Base-by-base conservation (phyloP, 352 stramenopile species). In the Phytopythium sindhum region DNA sequence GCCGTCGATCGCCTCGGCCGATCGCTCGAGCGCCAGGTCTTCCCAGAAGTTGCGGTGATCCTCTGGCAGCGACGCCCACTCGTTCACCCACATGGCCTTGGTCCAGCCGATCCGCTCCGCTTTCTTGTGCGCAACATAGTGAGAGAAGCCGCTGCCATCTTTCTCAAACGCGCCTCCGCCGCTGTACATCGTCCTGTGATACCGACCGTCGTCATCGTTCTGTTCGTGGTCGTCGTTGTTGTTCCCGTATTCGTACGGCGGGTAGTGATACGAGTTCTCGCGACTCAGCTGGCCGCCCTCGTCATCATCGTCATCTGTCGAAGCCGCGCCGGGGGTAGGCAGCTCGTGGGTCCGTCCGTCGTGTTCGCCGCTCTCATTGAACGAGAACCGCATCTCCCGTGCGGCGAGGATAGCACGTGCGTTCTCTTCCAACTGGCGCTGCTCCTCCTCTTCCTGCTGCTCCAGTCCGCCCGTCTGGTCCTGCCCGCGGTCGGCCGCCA, bases 11-110 rank as follows among this genome's bases (percentile, higher is more conserved):
- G 41, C 44, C 59, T 60, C 60, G 14, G 61, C 41, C 12, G 44
- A 53, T 12, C 70, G 54, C 45, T 66, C 51, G 37, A 44, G 47
- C 0, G 71, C 72, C 23, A 74, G 65, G 28, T 76, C 65, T 58
- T 79, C 68, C 72, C 72, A 79, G 28, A 76, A 47, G 15, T 50
- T 51, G 8, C 66, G 68, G 35, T 79, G 69, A 0, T 62, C 50
- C 15, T 66, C 56, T 5, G 63, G 26, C 15, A 76, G 53, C 12
- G 68, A 64, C 23, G 61, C 26, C 71, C 71, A 78, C 29, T 77
- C 69, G 4, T 61, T 55, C 7, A 63, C n/a, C 63, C 69, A 75
- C 67, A 69, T 70, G 4, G 55, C 45, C 33, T 37, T 56, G 6
- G 69, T 70, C 69, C 69, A 77, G 26, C 44, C 66, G 26, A 69